phyloP scores from a whole-genome alignment of 1,139 yeast species.

The Zygosaccharomyces pseudobailii region DNA sequence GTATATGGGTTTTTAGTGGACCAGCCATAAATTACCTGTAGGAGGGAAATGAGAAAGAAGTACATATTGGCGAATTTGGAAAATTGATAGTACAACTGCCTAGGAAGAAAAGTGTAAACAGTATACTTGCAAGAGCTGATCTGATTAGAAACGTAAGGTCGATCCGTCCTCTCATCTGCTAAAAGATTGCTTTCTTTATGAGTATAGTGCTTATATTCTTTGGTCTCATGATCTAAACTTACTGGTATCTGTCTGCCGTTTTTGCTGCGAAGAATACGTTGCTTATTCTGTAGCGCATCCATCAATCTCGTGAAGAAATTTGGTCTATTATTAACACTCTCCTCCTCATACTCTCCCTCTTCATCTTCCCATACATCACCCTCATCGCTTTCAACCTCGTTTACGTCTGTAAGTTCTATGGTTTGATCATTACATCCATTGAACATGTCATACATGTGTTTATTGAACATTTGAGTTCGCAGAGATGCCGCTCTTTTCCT shows the following conservation, averaged over 20 bases:
- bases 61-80: slow-evolving; percentile 86
- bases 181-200: slow-evolving; percentile 30
- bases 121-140: slow-evolving; percentile 89
- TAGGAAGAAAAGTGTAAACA: slow-evolving; percentile 73
- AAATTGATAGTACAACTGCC: slow-evolving; percentile 85
- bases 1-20: slow-evolving; percentile 97
- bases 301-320: slow-evolving; percentile 21
- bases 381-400: slow-evolving; percentile 7
- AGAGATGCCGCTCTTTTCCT: slow-evolving; percentile 71
- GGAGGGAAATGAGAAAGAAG: slow-evolving; percentile 79
- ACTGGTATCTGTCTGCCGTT: slow-evolving; percentile 79
- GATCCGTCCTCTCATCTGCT: slow-evolving; percentile 60
- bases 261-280: slow-evolving; percentile 40
- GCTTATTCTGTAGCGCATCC: slow-evolving; percentile 32
- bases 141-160: slow-evolving; percentile 58
- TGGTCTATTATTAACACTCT: slow-evolving; percentile 14
- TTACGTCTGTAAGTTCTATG: slow-evolving; percentile 31
- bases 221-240: slow-evolving; percentile 36
- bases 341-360: slow-evolving; percentile 11
- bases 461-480: slow-evolving; percentile 67
- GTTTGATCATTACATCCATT: slow-evolving; percentile 15
- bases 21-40: slow-evolving; percentile 97
- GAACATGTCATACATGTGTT: slow-evolving; percentile 34
- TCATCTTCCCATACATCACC: slow-evolving; percentile 14
- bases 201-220: slow-evolving; percentile 18